Evolutionary conservation across 2,329 filamentous ascomycete genomes (phyloP).

Genomic region (Ambrosiella xylebori): DNA sequence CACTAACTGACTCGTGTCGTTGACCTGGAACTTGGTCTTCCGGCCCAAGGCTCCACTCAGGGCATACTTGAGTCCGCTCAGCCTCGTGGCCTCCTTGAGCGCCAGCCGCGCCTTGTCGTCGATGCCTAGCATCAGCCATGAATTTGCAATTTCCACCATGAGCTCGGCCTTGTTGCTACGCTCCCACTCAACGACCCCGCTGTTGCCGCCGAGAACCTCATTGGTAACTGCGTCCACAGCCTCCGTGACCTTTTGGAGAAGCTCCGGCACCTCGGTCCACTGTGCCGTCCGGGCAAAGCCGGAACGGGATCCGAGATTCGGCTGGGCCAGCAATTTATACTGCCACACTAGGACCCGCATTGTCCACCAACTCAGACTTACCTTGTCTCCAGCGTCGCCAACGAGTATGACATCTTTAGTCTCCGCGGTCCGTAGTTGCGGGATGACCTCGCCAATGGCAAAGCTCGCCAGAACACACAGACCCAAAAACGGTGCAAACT

Average conservation of each 20-base stretch:
- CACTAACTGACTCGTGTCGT: conserved; percentile 71
- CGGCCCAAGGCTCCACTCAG: conserved; percentile 79
- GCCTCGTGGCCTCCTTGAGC: conserved; percentile 46
- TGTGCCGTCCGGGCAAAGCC: conserved; percentile 38
- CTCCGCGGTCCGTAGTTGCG: conserved; percentile 22
- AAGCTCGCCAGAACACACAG: conserved; percentile 55
- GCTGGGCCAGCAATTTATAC: conserved; percentile 42
- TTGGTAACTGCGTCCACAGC: conserved; percentile 26
- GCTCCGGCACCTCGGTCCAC: conserved; percentile 40
- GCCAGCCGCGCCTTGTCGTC: conserved; percentile 58
- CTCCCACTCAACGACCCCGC: conserved; percentile 23
- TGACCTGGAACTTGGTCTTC: conserved; percentile 63
- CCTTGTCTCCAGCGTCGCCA: conserved; percentile 19
- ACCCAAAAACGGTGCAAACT: conserved; percentile 67
- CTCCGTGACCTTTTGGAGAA: conserved; percentile 33
- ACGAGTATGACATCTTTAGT: conserved; percentile 14
- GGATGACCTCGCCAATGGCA: conserved; percentile 16
- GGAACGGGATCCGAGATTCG: conserved; percentile 34
- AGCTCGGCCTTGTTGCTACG: conserved; percentile 47
- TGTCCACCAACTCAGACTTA: conserved; percentile 37
- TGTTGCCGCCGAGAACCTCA: conserved; percentile 20
- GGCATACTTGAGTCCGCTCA: conserved; percentile 61
- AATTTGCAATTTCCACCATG: conserved; percentile 63
- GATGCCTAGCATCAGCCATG: conserved; percentile 69
- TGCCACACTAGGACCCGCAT: conserved; percentile 58